Conservation (phyloP, 2,329 filamentous ascomycete species). For the Aureobasidium sp. region DNA sequence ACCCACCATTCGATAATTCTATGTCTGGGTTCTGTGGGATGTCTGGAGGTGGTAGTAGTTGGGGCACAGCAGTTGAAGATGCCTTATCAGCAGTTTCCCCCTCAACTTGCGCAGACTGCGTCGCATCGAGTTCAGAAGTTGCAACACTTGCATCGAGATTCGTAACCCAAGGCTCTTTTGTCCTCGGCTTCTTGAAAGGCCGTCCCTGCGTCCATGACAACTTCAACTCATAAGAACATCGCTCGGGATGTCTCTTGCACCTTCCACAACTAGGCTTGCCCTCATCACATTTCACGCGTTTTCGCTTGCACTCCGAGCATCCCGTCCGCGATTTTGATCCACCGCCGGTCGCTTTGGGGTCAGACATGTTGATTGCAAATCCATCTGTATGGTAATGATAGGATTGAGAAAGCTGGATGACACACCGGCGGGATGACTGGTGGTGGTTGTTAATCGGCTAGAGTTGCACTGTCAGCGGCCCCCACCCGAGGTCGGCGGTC, state of each 20-base stretch:
- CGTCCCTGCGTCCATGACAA: slow-evolving; percentile 10
- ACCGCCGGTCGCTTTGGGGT: background rate
- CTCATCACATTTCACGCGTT: slow-evolving; percentile 27
- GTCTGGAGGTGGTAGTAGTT: background rate
- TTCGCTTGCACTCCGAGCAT: slow-evolving; percentile 24
- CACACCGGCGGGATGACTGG: slow-evolving; percentile 8
- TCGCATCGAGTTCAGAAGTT: background rate
- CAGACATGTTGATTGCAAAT: slow-evolving; percentile 4
- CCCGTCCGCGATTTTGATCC: slow-evolving; percentile 22
- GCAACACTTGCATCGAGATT: background rate
- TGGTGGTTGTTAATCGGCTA: slow-evolving; percentile 8
- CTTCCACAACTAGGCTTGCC: slow-evolving; percentile 19
- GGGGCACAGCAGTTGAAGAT: no score
- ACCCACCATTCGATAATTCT: background rate
- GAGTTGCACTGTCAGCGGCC: background rate
- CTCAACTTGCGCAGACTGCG: background rate
- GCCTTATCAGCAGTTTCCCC: background rate
- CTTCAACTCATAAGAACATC: slow-evolving; percentile 18
- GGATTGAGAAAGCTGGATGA: slow-evolving; percentile 1
- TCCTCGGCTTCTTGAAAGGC: slow-evolving; percentile 14
- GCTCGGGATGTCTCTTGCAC: slow-evolving; percentile 19
- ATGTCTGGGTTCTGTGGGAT: background rate
- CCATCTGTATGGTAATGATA: background rate
- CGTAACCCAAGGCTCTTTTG: slow-evolving; percentile 8
- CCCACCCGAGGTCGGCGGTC: background rate